Evolutionary conservation across 2,329 filamentous ascomycete genomes (phyloP), one percentile per base, ranked within the genome.

Genomic region (Colletotrichum siamense): DNA sequence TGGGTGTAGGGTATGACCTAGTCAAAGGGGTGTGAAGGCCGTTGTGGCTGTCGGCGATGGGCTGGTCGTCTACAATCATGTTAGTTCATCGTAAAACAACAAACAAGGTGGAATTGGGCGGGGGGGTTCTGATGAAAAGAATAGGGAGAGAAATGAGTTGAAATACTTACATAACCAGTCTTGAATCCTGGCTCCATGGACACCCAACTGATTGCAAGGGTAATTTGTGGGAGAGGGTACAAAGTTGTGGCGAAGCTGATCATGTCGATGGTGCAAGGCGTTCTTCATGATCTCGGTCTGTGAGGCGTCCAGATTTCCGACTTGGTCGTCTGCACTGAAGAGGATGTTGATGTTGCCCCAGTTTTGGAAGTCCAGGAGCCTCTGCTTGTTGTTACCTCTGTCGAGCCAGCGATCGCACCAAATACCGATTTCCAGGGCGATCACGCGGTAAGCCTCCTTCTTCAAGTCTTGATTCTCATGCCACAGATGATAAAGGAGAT

Each of bases 401-500:
- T 49, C 44, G n/a, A 49, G 44, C 44, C 44, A 49, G 18, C 44
- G 44, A 49, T 87, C 84, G 15, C 81, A 81, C 84, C 85, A 88
- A 16, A 80, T 77, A 24, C 84, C 82, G 36, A 84, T 79, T 28
- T 85, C 75, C 30, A 81, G 39, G 18, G 82, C 80, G 59, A 77
- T 69, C 26, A 79, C 77, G 49, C 80, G 79, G 52, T 72, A 65
- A 32, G 84, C 32, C 24, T 83, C 82, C 3, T 75, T 69, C 16
- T 79, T 70, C 39, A 87, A 83, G 15, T 82, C 79, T 44, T 79
- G 73, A 32, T 88, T 89, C 79, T 89, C 87, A 18, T 83, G 82
- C 55, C 79, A 80, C 2, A 90, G 79, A 10, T 84, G 83, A 34
- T 85, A 83, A 61, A 89, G 78, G 39, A 90, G 83, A 30, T 86